Evolutionary conservation across 2,329 filamentous ascomycete species (phyloP).

Genomic region (Ophiostoma sp.): DNA sequence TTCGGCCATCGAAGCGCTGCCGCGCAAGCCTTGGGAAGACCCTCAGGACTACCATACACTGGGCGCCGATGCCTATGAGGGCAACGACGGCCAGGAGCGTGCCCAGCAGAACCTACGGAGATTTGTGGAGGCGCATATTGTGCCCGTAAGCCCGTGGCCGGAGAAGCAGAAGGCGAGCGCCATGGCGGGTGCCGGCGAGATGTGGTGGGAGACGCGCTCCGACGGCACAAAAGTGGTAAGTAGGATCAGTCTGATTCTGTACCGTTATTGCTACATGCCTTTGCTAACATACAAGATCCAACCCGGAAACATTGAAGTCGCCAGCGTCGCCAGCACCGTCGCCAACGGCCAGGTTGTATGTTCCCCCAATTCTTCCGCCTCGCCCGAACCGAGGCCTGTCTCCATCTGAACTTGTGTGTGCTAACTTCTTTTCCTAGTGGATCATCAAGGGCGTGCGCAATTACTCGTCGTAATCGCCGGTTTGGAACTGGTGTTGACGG

Average conservation of each 20-base stretch:
- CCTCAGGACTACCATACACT: constrained; percentile 68
- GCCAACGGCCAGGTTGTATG: constrained; percentile 79
- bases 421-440: constrained; percentile 51
- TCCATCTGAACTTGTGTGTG: not conserved
- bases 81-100: constrained; percentile 70
- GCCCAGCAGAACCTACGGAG: constrained; percentile 73
- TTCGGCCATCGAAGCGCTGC: constrained; percentile 72
- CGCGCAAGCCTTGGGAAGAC: constrained; percentile 84
- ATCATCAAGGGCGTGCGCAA: constrained; percentile 59
- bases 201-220: constrained; percentile 76
- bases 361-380: constrained; percentile 23
- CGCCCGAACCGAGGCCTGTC: not conserved
- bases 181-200: constrained; percentile 60
- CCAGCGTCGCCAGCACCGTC: constrained; percentile 70
- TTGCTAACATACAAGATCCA: constrained; percentile 57
- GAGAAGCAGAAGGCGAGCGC: constrained; percentile 67
- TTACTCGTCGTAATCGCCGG: constrained; percentile 35
- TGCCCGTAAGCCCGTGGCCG: constrained; percentile 73
- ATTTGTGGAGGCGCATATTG: constrained; percentile 85
- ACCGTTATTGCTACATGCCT: not conserved
- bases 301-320: constrained; percentile 77
- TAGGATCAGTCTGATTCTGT: constrained; percentile 26
- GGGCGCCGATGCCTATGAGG: constrained; percentile 73
- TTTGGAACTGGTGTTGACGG: not conserved
- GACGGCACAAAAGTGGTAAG: constrained; percentile 67